Evolutionary conservation across 2,329 filamentous ascomycete species (phyloP), one percentile per base, ranked within the genome.

Genomic region (Drechslerella coelobrocha): DNA sequence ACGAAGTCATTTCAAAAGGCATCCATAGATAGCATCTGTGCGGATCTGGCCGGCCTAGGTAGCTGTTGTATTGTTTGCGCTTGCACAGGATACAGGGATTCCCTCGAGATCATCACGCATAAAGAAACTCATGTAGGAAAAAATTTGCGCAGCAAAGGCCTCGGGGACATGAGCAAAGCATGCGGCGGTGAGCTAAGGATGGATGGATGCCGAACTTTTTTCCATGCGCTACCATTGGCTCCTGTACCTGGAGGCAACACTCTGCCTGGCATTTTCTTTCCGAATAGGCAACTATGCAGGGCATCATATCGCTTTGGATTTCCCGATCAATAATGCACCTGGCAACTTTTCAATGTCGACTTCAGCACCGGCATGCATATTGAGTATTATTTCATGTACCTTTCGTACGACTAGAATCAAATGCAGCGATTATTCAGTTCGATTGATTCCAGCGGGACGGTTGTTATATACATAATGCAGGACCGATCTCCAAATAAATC

Each of bases 21-120:
- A 55, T 60, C 59, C 66, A 63, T 59, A 57, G 51, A 45, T 54
- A 62, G 59, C 23, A 52, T 55, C 41, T 45, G 50, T 57, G 52
- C 39, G 60, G 51, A 19, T 39, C 37, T 21, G 12, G n/a, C 24
- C 61, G 24, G 41, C 7, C 59, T 71, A 71, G 66, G 66, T 71
- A 71, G 53, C 66, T 48, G 53, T 39, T 43, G 57, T 59, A 52
- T 47, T 57, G 65, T 41, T 55, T 50, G 31, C 31, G 41, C n/a
- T 21, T 45, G 17, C 41, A 9, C 14, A 45, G 21, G 41, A 61
- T 51, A 61, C 50, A 29, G 29, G 27, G 26, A 19, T n/a, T n/a
- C 12, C 5, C 34, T 39, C 17, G 5, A 39, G 34, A 39, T 39
- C 17, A 45, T 71, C 45, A 63, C 63, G 66, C 66, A 71, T 55